phyloP scores from a whole-genome alignment of 1,139 yeast genomes.

The Groenewaldozyma sp. region DNA sequence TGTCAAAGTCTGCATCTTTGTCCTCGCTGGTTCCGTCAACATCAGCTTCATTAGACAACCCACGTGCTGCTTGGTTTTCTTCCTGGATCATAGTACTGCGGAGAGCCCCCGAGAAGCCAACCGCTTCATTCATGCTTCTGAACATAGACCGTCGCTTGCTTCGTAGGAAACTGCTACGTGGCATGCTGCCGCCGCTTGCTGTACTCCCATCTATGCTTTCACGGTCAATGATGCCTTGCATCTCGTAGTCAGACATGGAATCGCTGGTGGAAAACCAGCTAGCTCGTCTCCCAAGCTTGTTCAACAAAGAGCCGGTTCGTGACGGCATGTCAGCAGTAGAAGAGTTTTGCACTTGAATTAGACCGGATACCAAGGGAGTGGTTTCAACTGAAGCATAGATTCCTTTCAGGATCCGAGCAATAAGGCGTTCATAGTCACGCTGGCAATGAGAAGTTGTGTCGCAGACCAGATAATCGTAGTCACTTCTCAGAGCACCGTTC shows the following conservation, averaged over 20 bases:
- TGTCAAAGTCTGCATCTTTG: conserved; percentile 1
- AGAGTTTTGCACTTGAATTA: no score
- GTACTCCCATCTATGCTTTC: conserved; percentile 1
- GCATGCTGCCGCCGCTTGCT: conserved; percentile 1
- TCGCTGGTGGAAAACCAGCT: conserved; percentile 16
- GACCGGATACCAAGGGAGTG: no score
- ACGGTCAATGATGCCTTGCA: conserved; percentile 16
- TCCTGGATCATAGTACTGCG: conserved; percentile 25
- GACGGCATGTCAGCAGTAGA: no score
- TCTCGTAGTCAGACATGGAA: background rate
- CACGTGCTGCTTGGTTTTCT: conserved; percentile 15
- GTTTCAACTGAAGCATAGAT: no score
- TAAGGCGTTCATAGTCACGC: conserved; percentile 9
- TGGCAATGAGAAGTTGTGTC: conserved; percentile 6
- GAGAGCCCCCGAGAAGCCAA: conserved; percentile 27
- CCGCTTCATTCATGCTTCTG: no score
- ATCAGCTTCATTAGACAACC: conserved; percentile 1
- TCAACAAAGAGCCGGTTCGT: no score
- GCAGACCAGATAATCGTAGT: background rate
- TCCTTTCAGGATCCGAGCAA: no score
- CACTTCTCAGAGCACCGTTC: background rate
- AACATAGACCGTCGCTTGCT: conserved; percentile 15
- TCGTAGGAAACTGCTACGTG: conserved; percentile 10
- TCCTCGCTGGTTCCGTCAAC: no score
- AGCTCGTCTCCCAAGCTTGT: conserved; percentile 13